Evolutionary conservation across 1,284 basidiomycete genomes (phyloP).

Genomic region (Ceratobasidium sp.): DNA sequence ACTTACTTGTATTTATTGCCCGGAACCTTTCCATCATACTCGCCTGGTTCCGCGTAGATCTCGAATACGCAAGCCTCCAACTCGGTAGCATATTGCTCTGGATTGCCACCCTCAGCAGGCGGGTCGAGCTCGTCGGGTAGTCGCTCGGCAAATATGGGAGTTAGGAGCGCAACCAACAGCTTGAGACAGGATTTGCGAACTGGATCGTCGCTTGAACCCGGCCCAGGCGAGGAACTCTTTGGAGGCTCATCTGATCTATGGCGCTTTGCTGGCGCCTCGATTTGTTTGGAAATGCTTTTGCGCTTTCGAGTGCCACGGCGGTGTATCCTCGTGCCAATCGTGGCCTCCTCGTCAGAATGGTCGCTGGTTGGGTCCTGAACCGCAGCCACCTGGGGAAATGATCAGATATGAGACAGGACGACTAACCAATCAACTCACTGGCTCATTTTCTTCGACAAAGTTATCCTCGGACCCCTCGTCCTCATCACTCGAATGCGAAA

Average conservation of each 20-base stretch:
- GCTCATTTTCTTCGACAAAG: conserved; percentile 23
- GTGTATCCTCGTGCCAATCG: conserved; percentile 29
- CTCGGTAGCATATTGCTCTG: conserved; percentile 65
- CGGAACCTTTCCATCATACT: conserved; percentile 71
- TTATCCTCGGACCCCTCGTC: conserved; percentile 40
- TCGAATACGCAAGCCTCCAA: conserved; percentile 78
- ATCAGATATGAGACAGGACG: not conserved
- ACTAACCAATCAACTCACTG: not conserved
- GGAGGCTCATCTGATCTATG: not conserved
- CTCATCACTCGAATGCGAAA: conserved; percentile 17
- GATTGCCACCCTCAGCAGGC: conserved; percentile 3
- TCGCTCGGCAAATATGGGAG: conserved; percentile 32
- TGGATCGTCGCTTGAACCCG: conserved; percentile 3
- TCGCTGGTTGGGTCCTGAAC: not conserved
- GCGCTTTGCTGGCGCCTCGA: conserved; percentile 25
- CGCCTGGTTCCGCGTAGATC: conserved; percentile 78
- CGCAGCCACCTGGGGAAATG: not conserved
- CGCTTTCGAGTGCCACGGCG: conserved; percentile 35
- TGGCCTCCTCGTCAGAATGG: conserved; percentile 24
- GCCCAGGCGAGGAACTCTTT: not conserved
- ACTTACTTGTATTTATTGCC: conserved; percentile 82
- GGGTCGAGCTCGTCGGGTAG: conserved; percentile 42
- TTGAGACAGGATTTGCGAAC: conserved; percentile 37
- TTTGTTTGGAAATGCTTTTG: conserved; percentile 25
- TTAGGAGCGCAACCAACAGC: conserved; percentile 24